Evolutionary conservation across 2,329 filamentous ascomycete species (phyloP), one percentile per base, ranked within the genome.

Genomic region (Alternaria angustiovoidea): DNA sequence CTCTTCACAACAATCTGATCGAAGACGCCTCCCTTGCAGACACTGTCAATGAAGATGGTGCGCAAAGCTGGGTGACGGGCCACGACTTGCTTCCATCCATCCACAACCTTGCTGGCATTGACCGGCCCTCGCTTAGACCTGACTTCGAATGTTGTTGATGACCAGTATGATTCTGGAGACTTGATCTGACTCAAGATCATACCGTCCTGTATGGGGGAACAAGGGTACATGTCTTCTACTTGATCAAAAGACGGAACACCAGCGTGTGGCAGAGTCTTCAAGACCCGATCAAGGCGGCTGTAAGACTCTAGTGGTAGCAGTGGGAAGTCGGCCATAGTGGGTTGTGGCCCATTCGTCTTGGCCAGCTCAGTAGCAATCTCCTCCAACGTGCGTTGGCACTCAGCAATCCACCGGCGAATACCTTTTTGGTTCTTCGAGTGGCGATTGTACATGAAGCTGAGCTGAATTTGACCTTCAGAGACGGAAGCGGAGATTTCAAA

Each of bases 121-220:
- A 76, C 66, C 5, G 36, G 20, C 7, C 69, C 65, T 20, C 49
- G 49, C 39, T 64, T 72, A 2, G 67, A 57, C 51, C 68, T 75
- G 52, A 74, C 64, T 41, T 73, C 71, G 22, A 75, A 76, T 1
- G 67, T 66, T 0, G 73, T 70, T 34, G 64, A 72, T 5, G 72
- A 76, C 62, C 70, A 71, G 46, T 77, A 78, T 6, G 71, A 69
- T 12, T 67, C 64, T 4, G 74, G 67, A 30, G 72, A 65, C 32
- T 71, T 73, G 53, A 75, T 74, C 42, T 77, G 74, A 47, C 72
- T 73, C 9, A 76, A 60, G 12, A 77, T 67, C 71, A 77, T 75
- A 7, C 74, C 74, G 22, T 75, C 71, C 47, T 77, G 74, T 34
- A 77, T 73, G 3, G 71, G 56, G 12, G 71, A 74, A 51, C 73